Evolutionary conservation across 805 yeast species (phyloP).

Genomic region (Saccharomycopsis sp.): DNA sequence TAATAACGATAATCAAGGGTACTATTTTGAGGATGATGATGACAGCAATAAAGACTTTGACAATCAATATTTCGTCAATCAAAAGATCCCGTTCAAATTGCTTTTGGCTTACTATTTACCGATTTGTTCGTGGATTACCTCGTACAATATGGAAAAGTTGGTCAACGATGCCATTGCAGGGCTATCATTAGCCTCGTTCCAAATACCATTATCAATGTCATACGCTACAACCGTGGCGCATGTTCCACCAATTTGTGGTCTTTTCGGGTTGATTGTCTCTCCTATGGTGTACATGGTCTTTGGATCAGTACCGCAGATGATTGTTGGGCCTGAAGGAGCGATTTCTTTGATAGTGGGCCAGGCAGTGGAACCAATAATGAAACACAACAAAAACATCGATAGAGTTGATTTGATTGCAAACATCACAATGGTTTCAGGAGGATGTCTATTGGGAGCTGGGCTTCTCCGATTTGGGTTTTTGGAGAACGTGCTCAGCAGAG

Average conservation of each 20-base stretch:
- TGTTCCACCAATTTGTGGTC: constrained; percentile 74
- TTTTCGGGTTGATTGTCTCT: constrained; percentile 68
- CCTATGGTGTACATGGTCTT: constrained; percentile 71
- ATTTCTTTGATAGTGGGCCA: constrained; percentile 79
- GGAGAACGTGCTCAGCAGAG: constrained; percentile 71
- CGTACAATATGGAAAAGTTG: constrained; percentile 36
- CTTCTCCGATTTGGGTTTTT: constrained; percentile 79
- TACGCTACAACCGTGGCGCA: constrained; percentile 81
- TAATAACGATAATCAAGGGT: background rate
- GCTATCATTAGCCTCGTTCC: constrained; percentile 80
- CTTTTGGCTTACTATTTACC: constrained; percentile 59
- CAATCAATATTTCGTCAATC: background rate
- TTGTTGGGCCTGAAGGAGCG: constrained; percentile 91
- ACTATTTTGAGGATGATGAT: background rate
- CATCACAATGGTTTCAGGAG: constrained; percentile 71
- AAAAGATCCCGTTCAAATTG: background rate
- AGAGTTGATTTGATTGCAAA: constrained; percentile 57
- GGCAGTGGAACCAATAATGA: constrained; percentile 51
- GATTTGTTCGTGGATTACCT: constrained; percentile 57
- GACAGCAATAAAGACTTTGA: background rate
- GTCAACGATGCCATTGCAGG: constrained; percentile 76
- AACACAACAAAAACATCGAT: constrained; percentile 34
- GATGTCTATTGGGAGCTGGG: constrained; percentile 64
- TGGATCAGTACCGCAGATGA: constrained; percentile 84
- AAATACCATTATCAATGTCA: constrained; percentile 69